Base-by-base conservation (phyloP, 768 basidiomycete genomes). In the Termitomyces sp. region DNA sequence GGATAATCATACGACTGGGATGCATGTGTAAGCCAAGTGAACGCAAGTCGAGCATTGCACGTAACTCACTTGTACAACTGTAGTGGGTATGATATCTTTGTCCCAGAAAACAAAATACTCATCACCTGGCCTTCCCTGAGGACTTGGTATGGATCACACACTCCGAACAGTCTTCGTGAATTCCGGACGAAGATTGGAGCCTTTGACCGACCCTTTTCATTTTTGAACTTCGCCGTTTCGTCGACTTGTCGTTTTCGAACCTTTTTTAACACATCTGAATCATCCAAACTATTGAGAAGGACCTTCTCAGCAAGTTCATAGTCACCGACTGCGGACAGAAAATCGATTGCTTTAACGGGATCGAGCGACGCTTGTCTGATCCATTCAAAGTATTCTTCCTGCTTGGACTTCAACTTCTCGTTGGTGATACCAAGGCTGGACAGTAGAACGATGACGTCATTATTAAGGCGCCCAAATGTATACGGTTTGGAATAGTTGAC, bases 61-160 rank as follows among this genome's bases (percentile, higher is more conserved):
- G 44, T 39, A 16, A 62, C 73, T 53, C 63, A 84, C 87, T 74
- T 88, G 81, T 2, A 81, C 78, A 4, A 85, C 75, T n/a, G 66
- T 79, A 15, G 70, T 73, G 6, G 86, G 87, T 18, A 89, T 81
- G 7, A 89, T 67, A 64, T 86, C 86, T 0, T 78, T 76, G 70
- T 89, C 88, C 87, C 88, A 89, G 44, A 85, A 87, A 2, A 89
- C 86, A 59, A 87, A 84, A 66, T 84, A 89, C 63, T 85, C 81
- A 63, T 89, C 88, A 9, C 87, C 64, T 89, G 75, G 0, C 88
- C 88, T 67, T 87, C 86, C 56, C 80, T 78, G 40, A 89, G 73
- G 1, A 89, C 80, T 44, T 80, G 76, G 65, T 80, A 85, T 1
- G 88, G 87, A 69, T 90, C 88, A 63, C 86, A 89, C 13, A 90